Evolutionary conservation across 306 rosid species (phyloP).

Genomic region (Quercus rubra): DNA sequence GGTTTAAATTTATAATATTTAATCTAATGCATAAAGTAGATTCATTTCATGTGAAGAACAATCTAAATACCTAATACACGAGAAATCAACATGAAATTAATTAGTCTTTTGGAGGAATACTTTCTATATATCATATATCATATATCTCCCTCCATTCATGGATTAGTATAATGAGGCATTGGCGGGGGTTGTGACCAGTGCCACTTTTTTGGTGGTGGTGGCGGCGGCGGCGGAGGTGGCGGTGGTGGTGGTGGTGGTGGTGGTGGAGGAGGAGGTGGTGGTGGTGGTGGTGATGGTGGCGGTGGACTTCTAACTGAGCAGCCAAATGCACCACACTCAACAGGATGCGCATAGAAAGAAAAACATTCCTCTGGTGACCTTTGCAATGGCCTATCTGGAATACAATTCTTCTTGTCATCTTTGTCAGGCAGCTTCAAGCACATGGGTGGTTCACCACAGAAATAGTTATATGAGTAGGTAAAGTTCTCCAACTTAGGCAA

Average conservation of each 20-base stretch:
- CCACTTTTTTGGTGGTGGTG: background rate
- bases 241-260: fast-evolving
- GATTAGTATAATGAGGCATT: background rate
- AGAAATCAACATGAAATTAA: background rate
- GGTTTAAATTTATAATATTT: no score
- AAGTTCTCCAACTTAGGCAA: constrained; percentile 75
- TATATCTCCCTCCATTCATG: background rate
- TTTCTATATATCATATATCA: background rate
- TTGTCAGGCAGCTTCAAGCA: constrained; percentile 50
- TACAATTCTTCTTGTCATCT: constrained; percentile 65
- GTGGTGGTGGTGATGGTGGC: background rate
- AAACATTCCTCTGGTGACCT: constrained; percentile 52
- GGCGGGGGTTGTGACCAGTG: background rate
- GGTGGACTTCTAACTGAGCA: constrained; percentile 26
- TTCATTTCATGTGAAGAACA: no score
- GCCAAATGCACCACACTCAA: constrained; percentile 50
- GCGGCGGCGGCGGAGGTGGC: fast-evolving
- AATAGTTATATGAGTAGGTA: constrained; percentile 65
- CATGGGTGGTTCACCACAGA: constrained; percentile 44
- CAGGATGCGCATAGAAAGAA: constrained; percentile 44
- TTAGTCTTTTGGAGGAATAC: background rate
- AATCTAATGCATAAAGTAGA: no score
- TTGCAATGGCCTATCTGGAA: constrained; percentile 65
- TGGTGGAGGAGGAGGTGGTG: background rate
- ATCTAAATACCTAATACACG: no score